phyloP scores from a whole-genome alignment of 345 rosid genomes.

The Heritiera littoralis region DNA sequence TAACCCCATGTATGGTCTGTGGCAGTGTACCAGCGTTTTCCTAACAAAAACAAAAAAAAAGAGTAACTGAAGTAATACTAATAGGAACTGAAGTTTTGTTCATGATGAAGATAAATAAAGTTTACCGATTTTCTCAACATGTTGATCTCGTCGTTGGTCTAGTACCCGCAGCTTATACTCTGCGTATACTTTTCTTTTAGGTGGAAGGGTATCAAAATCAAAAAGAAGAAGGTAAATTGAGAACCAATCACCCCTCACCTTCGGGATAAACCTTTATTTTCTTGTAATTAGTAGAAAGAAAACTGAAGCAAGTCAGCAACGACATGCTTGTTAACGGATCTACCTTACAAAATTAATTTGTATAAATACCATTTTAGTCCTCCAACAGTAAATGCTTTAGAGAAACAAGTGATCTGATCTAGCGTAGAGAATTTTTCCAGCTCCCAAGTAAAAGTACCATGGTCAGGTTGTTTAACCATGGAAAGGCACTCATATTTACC shows the following conservation, averaged over 20 bases:
- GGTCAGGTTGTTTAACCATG: slow-evolving; percentile 23
- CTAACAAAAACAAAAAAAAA: background rate
- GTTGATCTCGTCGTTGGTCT: slow-evolving; percentile 6
- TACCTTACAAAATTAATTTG: background rate
- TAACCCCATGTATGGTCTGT: background rate
- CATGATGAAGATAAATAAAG: background rate
- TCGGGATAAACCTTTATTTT: background rate
- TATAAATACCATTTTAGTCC: slow-evolving; percentile 36
- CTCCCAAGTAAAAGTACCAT: slow-evolving; percentile 32
- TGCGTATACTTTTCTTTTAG: background rate
- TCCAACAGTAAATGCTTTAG: slow-evolving; percentile 31
- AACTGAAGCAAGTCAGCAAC: background rate
- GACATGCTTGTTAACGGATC: background rate
- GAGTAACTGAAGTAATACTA: too few relatives aligned
- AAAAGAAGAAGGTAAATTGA: background rate
- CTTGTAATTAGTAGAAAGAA: background rate
- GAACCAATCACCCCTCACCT: background rate
- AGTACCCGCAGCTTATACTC: background rate
- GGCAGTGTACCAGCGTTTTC: background rate
- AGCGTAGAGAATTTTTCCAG: slow-evolving; percentile 31
- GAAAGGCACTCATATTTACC: slow-evolving; percentile 26
- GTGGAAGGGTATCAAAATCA: background rate
- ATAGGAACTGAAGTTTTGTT: background rate
- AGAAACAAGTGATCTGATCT: slow-evolving; percentile 15
- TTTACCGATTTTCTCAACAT: background rate